Evolutionary conservation across 371 early-diverging fungal species (phyloP), one percentile per base, ranked within the genome.

Genomic region (Circinella minor): DNA sequence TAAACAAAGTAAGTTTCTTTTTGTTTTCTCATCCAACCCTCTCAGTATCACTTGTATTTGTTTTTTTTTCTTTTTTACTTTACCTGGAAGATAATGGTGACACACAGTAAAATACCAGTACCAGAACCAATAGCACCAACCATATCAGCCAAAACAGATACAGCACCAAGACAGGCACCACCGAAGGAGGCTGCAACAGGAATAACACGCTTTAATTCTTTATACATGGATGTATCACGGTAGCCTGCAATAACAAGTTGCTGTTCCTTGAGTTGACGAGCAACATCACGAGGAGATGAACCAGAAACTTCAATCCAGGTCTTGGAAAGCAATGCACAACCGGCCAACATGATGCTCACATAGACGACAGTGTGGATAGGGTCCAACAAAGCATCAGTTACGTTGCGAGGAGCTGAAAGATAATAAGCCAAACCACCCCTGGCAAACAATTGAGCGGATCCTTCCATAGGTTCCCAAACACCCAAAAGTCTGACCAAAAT

Each of bases 291-390:
- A 27, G 99, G 95, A n/a, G 96, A 96, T 15, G 97, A 97, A 57
- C 99, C 91, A 65, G 96, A 97, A 61, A 99, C 93, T 71, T 99
- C 99, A 76, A 99, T 94, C 99, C 99, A 99, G 62, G 96, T 93
- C 81, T 95, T 97, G 74, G 99, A 97, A 72, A 99, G 86, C 61
- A 99, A 76, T 60, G 99, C 99, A 76, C 99, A 99, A 55, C 94
- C 93, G 55, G 90, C 80, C 69, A 99, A 83, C 91, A 98, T 98
- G 76, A 98, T 95, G 64, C 88, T 77, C 43, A 96, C 80, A 82
- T 99, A 99, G 70, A 98, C 80, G n/a, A 91, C 81, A 75, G 98
- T 98, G 83, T 96, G 97, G 68, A 95, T 94, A 46, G 99, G 99
- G 79, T 96, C 95, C 73, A 81, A 84, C 36, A 98, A 74, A 14